Evolutionary conservation across 306 rosid genomes (phyloP).

Genomic region (Urtica urens): DNA sequence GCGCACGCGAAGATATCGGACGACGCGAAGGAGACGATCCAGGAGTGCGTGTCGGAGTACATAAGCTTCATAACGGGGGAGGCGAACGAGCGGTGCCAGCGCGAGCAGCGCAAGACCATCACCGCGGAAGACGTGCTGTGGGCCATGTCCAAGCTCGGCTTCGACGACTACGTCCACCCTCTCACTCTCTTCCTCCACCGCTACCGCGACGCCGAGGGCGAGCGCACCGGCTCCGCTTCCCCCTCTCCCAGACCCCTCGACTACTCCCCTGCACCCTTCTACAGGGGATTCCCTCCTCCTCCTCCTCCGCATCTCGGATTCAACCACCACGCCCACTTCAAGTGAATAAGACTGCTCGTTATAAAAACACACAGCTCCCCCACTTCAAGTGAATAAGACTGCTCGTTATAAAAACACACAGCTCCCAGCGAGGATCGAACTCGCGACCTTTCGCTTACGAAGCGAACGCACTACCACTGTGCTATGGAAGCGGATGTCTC

Average conservation of each 20-base stretch:
- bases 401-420: neutral
- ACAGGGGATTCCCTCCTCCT: slow-evolving; percentile 8
- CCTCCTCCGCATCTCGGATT: neutral
- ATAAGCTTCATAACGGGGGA: slow-evolving; percentile 84
- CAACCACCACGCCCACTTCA: neutral
- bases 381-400: neutral
- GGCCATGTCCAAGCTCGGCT: slow-evolving; percentile 86
- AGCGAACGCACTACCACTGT: slow-evolving; percentile 72
- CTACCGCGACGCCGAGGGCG: slow-evolving; percentile 68
- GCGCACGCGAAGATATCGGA: slow-evolving; percentile 66
- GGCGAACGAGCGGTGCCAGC: slow-evolving; percentile 79
- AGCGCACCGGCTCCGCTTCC: slow-evolving; percentile 29
- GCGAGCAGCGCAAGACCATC: slow-evolving; percentile 78
- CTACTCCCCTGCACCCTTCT: slow-evolving; percentile 7
- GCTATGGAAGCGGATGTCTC: slow-evolving; percentile 38
- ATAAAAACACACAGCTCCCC: neutral
- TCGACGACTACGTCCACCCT: slow-evolving; percentile 78
- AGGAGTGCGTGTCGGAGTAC: slow-evolving; percentile 78
- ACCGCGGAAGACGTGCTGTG: slow-evolving; percentile 81
- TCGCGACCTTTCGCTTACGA: slow-evolving; percentile 75
- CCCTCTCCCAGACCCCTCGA: neutral
- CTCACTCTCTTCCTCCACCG: slow-evolving; percentile 61
- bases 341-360: neutral
- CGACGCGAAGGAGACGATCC: slow-evolving; percentile 79
- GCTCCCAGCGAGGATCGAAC: slow-evolving; percentile 73